Evolutionary conservation across 2,329 filamentous ascomycete genomes (phyloP).

Genomic region (Dryadomyces quercus-mongolicae): DNA sequence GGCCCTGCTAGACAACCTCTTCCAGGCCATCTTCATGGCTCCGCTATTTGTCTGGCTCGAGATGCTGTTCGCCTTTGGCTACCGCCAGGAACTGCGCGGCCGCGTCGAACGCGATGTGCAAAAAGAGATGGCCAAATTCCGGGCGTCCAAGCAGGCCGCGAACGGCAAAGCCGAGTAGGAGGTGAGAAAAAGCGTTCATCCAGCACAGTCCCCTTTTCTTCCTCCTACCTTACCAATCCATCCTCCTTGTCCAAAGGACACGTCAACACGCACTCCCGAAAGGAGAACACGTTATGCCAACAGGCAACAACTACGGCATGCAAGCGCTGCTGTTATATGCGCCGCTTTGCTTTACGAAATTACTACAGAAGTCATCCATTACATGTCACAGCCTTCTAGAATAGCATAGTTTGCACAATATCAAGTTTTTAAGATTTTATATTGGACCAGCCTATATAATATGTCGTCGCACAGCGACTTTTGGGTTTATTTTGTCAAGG

Average conservation of each 20-base stretch:
- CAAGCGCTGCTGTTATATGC: too few species aligned
- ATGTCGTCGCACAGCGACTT: neutral
- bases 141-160: conserved; percentile 35
- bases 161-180: conserved; percentile 37
- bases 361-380: neutral
- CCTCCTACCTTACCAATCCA: too few species aligned
- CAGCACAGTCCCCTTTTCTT: neutral
- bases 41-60: conserved; percentile 98
- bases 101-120: conserved; percentile 67
- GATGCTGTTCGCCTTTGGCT: conserved; percentile 79
- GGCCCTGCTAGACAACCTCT: conserved; percentile 78
- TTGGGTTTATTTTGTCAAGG: too few species aligned
- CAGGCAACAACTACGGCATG: too few species aligned
- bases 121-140: conserved; percentile 66
- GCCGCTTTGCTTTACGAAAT: neutral
- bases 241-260: too few species aligned
- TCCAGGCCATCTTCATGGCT: conserved; percentile 84
- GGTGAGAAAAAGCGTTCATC: neutral
- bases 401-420: neutral
- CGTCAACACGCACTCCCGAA: too few species aligned
- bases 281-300: too few species aligned
- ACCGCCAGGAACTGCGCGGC: conserved; percentile 74
- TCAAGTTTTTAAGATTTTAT: neutral
- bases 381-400: neutral
- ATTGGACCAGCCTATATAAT: neutral